Base-by-base conservation (phyloP, 2,329 filamentous ascomycete species). In the Neocucurbitaria cava region DNA sequence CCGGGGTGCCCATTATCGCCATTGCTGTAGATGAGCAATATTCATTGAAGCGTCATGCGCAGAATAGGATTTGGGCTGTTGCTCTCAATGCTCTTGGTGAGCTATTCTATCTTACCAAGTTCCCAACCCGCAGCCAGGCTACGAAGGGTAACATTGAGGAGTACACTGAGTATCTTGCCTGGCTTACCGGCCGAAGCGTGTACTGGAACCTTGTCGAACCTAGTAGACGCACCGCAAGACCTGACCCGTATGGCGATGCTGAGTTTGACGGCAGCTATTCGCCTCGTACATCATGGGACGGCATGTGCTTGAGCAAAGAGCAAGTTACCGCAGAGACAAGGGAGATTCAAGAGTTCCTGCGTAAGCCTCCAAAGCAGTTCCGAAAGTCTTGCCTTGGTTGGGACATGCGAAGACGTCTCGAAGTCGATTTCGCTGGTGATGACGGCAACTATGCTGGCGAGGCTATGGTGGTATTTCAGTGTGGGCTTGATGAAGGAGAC, bases 21-120 rank as follows among this genome's bases (percentile, higher is more conserved):
- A 86, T 99, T 56, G 86, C 86, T 40, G 85, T 96, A 6, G 95
- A 99, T 67, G 92, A 96, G 24, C 86, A 86, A 47, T 95, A 92
- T 74, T 93, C 84, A 44, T 75, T 83, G 23, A 88, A 87, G 64
- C 87, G 93, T 26, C 88, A 88, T 70, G 79, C 84, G 3, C 81
- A 87, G 45, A 85, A 86, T 11, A 87, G 93, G 24, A 85, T 95
- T 11, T 98, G 92, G 92, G 92, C 91, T n/a, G 89, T 94, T 38
- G 91, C 87, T n/a, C 77, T 99, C 47, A 99, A 99, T 72, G 94
- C 95, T 0, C 81, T 99, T 8, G 95, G 95, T 1, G 95, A 99
- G 73, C 81, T 96, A 0, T 98, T 89, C 74, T 96, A 94, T 64
- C 80, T 98, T 1, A 89, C 85, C 1, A 87, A 91, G 44, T 82